These are phyloP conservation scores for Neocatenulostroma microsporum DNA, from an alignment of 2,329 filamentous ascomycete genomes.

Conservation along the genomic window DNA sequence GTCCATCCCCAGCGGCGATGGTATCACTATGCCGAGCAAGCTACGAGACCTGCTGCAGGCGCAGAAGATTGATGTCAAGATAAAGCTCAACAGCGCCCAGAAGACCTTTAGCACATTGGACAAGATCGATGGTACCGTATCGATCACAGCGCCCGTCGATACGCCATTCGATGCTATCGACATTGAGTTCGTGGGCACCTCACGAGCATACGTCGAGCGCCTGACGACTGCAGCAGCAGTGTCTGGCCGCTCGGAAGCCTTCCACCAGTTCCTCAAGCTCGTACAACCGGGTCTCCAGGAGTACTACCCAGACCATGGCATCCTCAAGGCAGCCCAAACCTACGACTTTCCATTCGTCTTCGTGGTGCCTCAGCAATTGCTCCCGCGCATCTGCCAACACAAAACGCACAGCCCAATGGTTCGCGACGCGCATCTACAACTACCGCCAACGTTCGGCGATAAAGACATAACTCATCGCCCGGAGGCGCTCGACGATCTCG, in stretches of 20 bases:
- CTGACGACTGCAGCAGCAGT: constrained; percentile 45
- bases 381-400: constrained; percentile 54
- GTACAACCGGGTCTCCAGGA: constrained; percentile 50
- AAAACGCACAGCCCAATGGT: constrained; percentile 44
- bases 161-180: constrained; percentile 51
- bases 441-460: constrained; percentile 57
- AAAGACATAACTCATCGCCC: constrained; percentile 38
- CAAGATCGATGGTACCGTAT: constrained; percentile 47
- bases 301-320: constrained; percentile 47
- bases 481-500: constrained; percentile 50
- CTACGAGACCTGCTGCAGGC: constrained; percentile 20
- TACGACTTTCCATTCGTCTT: constrained; percentile 59
- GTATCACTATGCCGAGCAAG: constrained; percentile 9
- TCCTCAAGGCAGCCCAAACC: constrained; percentile 46
- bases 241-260: constrained; percentile 48
- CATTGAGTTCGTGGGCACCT: constrained; percentile 50
- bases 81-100: constrained; percentile 37
- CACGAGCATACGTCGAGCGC: constrained; percentile 49
- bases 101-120: constrained; percentile 52
- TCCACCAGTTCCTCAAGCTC: constrained; percentile 55
- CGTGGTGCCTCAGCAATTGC: constrained; percentile 52
- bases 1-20: not conserved
- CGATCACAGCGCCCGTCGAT: constrained; percentile 44
- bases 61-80: constrained; percentile 36
- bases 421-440: constrained; percentile 47